A percentile compares a stretch with the other conserved stretches of the same genome.
Conservation (phyloP, 495 filamentous ascomycete genomes). For the Neurospora sp. region DNA sequence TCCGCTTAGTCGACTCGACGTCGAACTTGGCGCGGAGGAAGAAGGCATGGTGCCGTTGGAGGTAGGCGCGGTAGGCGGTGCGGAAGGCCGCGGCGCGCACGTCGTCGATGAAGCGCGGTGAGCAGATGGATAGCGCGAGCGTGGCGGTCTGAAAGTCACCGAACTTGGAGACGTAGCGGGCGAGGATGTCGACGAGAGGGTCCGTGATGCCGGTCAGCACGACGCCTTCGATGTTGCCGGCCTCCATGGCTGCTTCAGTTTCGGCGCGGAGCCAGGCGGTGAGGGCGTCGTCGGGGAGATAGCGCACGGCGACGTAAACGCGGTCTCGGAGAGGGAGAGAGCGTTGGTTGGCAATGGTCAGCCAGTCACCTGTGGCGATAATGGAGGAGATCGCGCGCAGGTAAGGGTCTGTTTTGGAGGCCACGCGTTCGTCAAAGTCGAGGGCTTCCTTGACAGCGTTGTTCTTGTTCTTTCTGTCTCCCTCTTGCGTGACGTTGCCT, state of each 20-base stretch:
- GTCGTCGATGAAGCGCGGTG: slow-evolving; percentile 74
- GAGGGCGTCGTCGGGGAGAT: slow-evolving; percentile 70
- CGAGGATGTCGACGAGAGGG: slow-evolving; percentile 68
- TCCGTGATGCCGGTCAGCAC: slow-evolving; percentile 79
- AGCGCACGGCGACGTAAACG: slow-evolving; percentile 73
- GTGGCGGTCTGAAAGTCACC: slow-evolving; percentile 85
- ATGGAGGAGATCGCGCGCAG: slow-evolving; percentile 86
- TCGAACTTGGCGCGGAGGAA: slow-evolving; percentile 53
- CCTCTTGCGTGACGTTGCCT: slow-evolving; percentile 6
- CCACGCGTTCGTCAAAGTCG: slow-evolving; percentile 37
- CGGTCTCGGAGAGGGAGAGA: slow-evolving; percentile 80
- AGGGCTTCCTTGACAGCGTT: slow-evolving; percentile 24
- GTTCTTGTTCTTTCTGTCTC: slow-evolving; percentile 16
- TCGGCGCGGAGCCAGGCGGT: slow-evolving; percentile 58
- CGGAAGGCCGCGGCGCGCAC: slow-evolving; percentile 70
- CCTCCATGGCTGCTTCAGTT: slow-evolving; percentile 50
- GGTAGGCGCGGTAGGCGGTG: slow-evolving; percentile 66
- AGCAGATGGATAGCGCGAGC: slow-evolving; percentile 69
- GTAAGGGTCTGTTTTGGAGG: slow-evolving; percentile 63
- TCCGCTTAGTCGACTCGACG: slow-evolving; percentile 46
- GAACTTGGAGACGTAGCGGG: slow-evolving; percentile 79
- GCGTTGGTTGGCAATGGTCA: slow-evolving; percentile 65
- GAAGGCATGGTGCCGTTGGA: slow-evolving; percentile 53
- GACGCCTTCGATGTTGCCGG: slow-evolving; percentile 82
- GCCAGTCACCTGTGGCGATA: slow-evolving; percentile 82